Base-by-base conservation (phyloP, 495 filamentous ascomycete species). In the Aspergillus sparsus region DNA sequence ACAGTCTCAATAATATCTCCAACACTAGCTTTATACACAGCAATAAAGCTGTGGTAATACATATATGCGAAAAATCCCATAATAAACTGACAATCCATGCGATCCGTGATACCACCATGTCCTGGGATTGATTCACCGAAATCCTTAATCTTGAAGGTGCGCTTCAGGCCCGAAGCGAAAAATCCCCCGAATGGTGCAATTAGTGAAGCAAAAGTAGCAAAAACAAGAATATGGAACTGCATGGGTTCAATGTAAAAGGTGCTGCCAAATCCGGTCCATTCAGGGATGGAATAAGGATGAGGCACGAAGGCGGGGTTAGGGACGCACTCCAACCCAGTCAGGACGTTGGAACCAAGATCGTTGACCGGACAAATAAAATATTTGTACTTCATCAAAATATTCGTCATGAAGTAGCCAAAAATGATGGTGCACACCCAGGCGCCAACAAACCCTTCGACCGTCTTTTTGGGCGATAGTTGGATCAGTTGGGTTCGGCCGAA, bases 71-170 rank as follows among this genome's bases (percentile, higher is more conserved):
- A 98, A 79, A 97, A 91, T 9, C 95, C 95, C 95, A 99, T 99
- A 77, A 97, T 98, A 78, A 97, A 97, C 70, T 99, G 95, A 76
- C 95, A 99, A 68, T 99, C 95, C 95, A 99, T 98, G 27, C 95
- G 87, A 72, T 99, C 95, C 7, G 95, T 99, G 74, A 99, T 98
- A 63, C 95, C 95, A 51, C 95, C 95, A 67, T 99, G 95, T 39
- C 95, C 95, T 2, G 95, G 95, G 64, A 99, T 98, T 16, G 90
- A 91, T 71, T 99, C 91, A 68, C 95, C 95, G 73, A 99, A 99
- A 77, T 99, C 95, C 80, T 99, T 99, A 78, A 99, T 94, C 78
- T 98, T 97, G 83, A 99, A 99, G 8, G 94, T 95, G 9, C 95
- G 90, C 83, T 99, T 99, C 65, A 99, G 81, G 11, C 95, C 95